Conservation (phyloP, 495 filamentous ascomycete genomes). For the Corynascus novoguineensis region DNA sequence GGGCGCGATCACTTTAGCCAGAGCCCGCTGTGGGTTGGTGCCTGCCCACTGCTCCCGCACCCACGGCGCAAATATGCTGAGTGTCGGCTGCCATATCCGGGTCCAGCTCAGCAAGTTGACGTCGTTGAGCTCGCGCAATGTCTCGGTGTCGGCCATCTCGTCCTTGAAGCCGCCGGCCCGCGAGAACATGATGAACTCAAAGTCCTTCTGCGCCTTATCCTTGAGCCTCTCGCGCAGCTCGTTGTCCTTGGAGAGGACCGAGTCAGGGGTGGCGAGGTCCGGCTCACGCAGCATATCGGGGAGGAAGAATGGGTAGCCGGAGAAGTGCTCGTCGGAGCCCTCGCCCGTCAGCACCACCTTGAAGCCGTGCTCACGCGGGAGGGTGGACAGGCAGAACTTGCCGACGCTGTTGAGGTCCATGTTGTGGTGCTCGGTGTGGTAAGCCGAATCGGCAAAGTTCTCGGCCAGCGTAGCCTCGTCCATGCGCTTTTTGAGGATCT, state of each 20-base stretch:
- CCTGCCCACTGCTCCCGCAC: constrained; percentile 9
- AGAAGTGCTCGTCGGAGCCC: constrained; percentile 51
- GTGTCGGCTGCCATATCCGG: neutral
- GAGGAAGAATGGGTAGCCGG: constrained; percentile 42
- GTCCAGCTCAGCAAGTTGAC: neutral
- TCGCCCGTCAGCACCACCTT: constrained; percentile 51
- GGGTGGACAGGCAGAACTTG: constrained; percentile 41
- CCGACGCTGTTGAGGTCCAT: constrained; percentile 45
- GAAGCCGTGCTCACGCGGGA: constrained; percentile 38
- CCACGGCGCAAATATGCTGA: constrained; percentile 9
- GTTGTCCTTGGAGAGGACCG: constrained; percentile 8
- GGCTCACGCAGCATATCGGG: constrained; percentile 42
- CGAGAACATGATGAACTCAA: neutral
- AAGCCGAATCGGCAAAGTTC: constrained; percentile 46
- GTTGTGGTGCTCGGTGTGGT: constrained; percentile 43
- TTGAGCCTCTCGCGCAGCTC: constrained; percentile 12
- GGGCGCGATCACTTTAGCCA: constrained; percentile 2
- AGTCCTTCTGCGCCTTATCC: neutral
- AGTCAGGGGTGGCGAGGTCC: constrained; percentile 36
- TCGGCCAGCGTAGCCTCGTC: constrained; percentile 42
- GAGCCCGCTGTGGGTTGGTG: no score
- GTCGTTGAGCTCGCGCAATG: constrained; percentile 2
- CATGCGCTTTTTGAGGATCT: constrained; percentile 40
- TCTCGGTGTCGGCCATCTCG: neutral
- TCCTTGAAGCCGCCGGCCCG: neutral